A percentile compares a stretch with the other conserved stretches of the same genome.
phyloP scores from a whole-genome alignment of 805 yeast species.

The Henningerozyma blattae region DNA sequence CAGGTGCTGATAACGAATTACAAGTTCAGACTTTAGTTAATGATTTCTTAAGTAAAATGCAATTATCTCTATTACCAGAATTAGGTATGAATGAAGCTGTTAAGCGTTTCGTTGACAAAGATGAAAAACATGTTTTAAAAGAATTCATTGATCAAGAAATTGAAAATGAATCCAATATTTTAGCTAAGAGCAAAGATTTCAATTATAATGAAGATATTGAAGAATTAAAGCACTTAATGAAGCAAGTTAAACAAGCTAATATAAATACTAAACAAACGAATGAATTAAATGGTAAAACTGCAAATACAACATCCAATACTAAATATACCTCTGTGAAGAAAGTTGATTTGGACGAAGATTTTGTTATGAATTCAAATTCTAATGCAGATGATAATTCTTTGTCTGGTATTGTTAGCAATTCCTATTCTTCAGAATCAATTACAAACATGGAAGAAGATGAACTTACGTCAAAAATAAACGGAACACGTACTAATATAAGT shows the following conservation, averaged over 20 bases:
- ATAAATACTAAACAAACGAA: background rate
- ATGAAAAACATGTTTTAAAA: slow-evolving; percentile 61
- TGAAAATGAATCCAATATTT: slow-evolving; percentile 36
- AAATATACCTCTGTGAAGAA: background rate
- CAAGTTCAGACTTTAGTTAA: slow-evolving; percentile 54
- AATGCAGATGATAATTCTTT: too few relatives aligned
- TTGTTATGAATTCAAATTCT: too few relatives aligned
- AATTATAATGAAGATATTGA: slow-evolving; percentile 28
- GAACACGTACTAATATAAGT: too few relatives aligned
- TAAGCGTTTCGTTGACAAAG: slow-evolving; percentile 62
- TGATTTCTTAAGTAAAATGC: slow-evolving; percentile 48
- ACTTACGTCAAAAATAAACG: too few relatives aligned
- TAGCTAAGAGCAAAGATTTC: slow-evolving; percentile 32
- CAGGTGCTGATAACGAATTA: slow-evolving; percentile 28
- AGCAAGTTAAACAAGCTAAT: slow-evolving; percentile 28
- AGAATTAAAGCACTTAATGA: slow-evolving; percentile 34
- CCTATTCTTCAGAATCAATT: too few relatives aligned
- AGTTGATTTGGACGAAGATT: too few relatives aligned
- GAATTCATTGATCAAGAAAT: slow-evolving; percentile 50
- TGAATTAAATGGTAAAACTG: slow-evolving; percentile 1
- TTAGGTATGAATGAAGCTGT: slow-evolving; percentile 65
- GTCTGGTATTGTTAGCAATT: too few relatives aligned
- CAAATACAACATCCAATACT: background rate
- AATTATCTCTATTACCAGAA: slow-evolving; percentile 61
- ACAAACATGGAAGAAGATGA: too few relatives aligned